Evolutionary conservation across 495 filamentous ascomycete species (phyloP).

Genomic region (Neurospora cerealis): DNA sequence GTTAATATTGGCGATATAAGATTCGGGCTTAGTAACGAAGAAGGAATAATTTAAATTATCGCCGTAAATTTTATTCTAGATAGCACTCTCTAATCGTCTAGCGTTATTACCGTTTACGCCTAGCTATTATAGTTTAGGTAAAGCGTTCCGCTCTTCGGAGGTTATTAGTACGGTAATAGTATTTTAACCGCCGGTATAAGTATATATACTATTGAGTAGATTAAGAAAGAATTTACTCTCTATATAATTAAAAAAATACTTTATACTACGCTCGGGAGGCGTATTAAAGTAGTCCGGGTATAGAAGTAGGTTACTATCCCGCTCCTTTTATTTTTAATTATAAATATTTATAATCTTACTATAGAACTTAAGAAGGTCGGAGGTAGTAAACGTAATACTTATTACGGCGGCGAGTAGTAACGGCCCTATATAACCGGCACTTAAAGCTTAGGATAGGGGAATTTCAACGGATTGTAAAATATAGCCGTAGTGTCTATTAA

Average conservation of each 20-base stretch:
- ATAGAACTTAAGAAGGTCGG: constrained; percentile 9
- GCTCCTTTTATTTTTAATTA: not conserved
- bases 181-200: constrained; percentile 7
- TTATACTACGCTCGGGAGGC: constrained; percentile 5
- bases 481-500: not conserved
- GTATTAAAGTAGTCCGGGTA: not conserved
- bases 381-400: constrained; percentile 7
- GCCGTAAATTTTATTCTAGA: not conserved
- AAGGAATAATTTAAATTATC: not conserved
- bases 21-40: not conserved
- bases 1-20: too few species aligned
- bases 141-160: not conserved
- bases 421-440: not conserved
- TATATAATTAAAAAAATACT: not conserved
- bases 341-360: constrained; percentile 2
- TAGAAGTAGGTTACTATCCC: too few species aligned
- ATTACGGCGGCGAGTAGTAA: constrained; percentile 3
- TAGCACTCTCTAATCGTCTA: not conserved
- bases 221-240: not conserved
- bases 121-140: constrained; percentile 3
- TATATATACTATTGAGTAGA: not conserved
- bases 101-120: constrained; percentile 10
- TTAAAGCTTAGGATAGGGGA: not conserved
- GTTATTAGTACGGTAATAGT: not conserved
- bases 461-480: not conserved